Conservation (phyloP, 2,329 filamentous ascomycete species). For the Karstenula rhodostoma region DNA sequence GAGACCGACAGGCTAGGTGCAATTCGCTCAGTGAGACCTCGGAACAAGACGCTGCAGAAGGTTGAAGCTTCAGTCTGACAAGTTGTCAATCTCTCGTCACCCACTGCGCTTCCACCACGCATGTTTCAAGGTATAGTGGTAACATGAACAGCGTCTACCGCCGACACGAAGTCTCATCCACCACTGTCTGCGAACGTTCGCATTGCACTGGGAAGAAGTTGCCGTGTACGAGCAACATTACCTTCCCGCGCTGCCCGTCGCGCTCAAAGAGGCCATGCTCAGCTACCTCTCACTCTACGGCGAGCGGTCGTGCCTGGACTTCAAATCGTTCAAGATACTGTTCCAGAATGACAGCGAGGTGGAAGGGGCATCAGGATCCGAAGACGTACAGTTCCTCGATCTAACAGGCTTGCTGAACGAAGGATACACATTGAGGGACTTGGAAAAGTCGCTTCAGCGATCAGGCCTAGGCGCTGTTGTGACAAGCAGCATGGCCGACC, state of each 20-base stretch:
- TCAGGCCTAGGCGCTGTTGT: constrained; percentile 20
- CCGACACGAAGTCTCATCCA: constrained; percentile 57
- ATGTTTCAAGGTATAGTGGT: constrained; percentile 25
- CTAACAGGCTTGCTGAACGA: constrained; percentile 60
- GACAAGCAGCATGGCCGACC: constrained; percentile 23
- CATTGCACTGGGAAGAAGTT: constrained; percentile 64
- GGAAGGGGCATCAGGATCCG: constrained; percentile 47
- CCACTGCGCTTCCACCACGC: neutral
- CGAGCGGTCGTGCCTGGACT: constrained; percentile 49
- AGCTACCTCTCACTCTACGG: constrained; percentile 65
- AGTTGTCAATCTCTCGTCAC: neutral
- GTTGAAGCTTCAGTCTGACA: neutral
- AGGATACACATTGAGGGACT: constrained; percentile 58
- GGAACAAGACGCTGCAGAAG: neutral
- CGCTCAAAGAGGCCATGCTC: constrained; percentile 61
- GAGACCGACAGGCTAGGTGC: neutral
- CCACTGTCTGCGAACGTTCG: constrained; percentile 61
- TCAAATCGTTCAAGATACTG: constrained; percentile 59
- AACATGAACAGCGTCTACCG: constrained; percentile 42
- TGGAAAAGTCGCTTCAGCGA: constrained; percentile 55
- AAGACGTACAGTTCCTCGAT: constrained; percentile 61
- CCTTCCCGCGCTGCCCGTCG: constrained; percentile 60
- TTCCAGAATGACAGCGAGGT: constrained; percentile 52
- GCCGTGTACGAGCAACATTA: constrained; percentile 65
- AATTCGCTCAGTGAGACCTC: neutral